Evolutionary conservation across 1,284 basidiomycete genomes (phyloP).

Genomic region (Ceratorhiza oryzae-sativae): DNA sequence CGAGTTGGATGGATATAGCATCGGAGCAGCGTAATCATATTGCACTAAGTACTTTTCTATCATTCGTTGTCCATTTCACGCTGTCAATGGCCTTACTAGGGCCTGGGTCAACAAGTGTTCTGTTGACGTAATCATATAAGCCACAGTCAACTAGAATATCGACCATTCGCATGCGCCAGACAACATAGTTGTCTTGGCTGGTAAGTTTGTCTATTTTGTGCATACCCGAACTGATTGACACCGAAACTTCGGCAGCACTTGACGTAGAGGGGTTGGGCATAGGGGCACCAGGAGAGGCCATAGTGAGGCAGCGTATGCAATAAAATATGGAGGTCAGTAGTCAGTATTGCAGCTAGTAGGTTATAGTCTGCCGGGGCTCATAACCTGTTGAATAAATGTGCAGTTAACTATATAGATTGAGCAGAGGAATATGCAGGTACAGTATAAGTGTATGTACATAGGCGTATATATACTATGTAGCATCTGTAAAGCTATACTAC

Average conservation of each 20-base stretch:
- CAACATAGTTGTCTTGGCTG: constrained; percentile 15
- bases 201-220: constrained; percentile 23
- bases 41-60: constrained; percentile 3
- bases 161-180: constrained; percentile 16
- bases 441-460: too few relatives aligned
- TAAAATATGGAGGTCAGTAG: too few relatives aligned
- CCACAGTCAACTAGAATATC: constrained; percentile 12
- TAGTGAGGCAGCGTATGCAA: too few relatives aligned
- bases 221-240: not conserved
- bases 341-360: too few relatives aligned
- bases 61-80: not conserved
- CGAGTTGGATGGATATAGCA: not conserved
- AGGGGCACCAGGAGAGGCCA: not conserved
- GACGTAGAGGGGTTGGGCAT: not conserved
- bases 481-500: too few relatives aligned
- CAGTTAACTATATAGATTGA: too few relatives aligned
- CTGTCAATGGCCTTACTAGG: too few relatives aligned
- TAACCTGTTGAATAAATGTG: constrained; percentile 15
- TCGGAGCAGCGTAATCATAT: not conserved
- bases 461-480: too few relatives aligned
- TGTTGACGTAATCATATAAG: not conserved
- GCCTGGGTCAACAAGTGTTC: not conserved
- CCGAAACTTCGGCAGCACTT: not conserved
- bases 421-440: too few relatives aligned
- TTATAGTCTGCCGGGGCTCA: constrained; percentile 4